These are phyloP conservation scores for Peronospora tabacina DNA, from an alignment of 352 stramenopile genomes.

Conservation along the genomic window DNA sequence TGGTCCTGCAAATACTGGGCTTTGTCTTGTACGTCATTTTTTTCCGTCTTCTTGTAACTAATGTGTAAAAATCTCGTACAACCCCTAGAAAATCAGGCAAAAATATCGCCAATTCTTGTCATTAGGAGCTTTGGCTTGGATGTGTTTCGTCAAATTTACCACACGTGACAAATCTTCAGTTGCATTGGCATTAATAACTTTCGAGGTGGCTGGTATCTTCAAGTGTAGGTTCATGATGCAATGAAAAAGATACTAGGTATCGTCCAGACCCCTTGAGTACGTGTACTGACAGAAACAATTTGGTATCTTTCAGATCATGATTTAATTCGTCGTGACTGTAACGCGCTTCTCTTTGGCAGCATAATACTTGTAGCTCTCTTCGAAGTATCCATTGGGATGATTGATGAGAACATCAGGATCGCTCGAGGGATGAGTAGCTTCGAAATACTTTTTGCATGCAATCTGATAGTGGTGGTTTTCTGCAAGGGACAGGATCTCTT, in stretches of 20 bases:
- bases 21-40: conserved; percentile 40
- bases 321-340: conserved; percentile 39
- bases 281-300: too few species aligned
- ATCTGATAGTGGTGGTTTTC: conserved; percentile 94
- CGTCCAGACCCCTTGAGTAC: too few species aligned
- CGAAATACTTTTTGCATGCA: conserved; percentile 97
- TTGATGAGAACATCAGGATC: conserved; percentile 92
- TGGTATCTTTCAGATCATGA: background rate
- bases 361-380: conserved; percentile 92
- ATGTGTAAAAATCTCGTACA: conserved; percentile 70
- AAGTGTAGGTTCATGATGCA: too few species aligned
- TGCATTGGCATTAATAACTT: conserved; percentile 84
- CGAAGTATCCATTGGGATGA: conserved; percentile 98
- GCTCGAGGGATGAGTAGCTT: conserved; percentile 85
- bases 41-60: conserved; percentile 48
- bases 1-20: conserved; percentile 32
- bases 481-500: conserved; percentile 89
- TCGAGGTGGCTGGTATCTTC: too few species aligned
- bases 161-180: conserved; percentile 89
- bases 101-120: conserved; percentile 39
- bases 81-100: conserved; percentile 74
- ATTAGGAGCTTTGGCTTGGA: conserved; percentile 45
- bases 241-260: too few species aligned
- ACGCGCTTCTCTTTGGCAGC: conserved; percentile 71
- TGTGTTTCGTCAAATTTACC: conserved; percentile 87